Percentiles rank a stretch among this genome's conserved stretches.
Evolutionary conservation across 306 rosid genomes (phyloP).

Genomic region (Castanea mollissima): DNA sequence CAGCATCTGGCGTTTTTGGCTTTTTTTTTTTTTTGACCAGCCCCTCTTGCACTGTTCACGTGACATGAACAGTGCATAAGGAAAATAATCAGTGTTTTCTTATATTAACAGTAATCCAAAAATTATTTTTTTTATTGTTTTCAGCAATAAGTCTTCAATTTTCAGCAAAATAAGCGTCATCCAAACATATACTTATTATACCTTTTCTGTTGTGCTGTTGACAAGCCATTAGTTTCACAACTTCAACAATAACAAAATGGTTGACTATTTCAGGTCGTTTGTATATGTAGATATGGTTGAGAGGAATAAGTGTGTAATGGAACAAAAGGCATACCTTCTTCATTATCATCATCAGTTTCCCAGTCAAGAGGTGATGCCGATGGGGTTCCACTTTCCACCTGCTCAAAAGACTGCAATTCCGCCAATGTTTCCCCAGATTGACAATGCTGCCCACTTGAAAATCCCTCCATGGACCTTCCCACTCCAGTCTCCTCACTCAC

Average conservation of each 20-base stretch:
- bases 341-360: conserved; percentile 92
- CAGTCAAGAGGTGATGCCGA: conserved; percentile 96
- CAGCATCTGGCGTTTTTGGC: no score
- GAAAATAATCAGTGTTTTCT: no score
- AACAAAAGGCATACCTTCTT: conserved; percentile 49
- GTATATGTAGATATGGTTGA: background rate
- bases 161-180: no score
- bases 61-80: no score
- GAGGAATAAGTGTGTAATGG: background rate
- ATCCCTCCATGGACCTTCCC: conserved; percentile 73
- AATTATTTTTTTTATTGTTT: no score
- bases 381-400: conserved; percentile 92
- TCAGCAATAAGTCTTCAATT: no score
- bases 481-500: conserved; percentile 72
- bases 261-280: background rate
- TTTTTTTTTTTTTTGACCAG: no score
- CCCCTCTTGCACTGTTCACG: no score
- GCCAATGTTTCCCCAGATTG: conserved; percentile 88
- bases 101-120: no score
- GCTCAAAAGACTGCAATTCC: conserved; percentile 97
- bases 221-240: no score
- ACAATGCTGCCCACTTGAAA: conserved; percentile 67
- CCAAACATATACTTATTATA: no score
- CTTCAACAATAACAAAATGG: background rate
- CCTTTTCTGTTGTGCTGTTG: no score